A percentile compares a stretch with the other conserved stretches of the same genome.
These are phyloP conservation scores for Lichtheimia ramosa DNA, from an alignment of 371 early-diverging fungal species.

Conservation along the genomic window DNA sequence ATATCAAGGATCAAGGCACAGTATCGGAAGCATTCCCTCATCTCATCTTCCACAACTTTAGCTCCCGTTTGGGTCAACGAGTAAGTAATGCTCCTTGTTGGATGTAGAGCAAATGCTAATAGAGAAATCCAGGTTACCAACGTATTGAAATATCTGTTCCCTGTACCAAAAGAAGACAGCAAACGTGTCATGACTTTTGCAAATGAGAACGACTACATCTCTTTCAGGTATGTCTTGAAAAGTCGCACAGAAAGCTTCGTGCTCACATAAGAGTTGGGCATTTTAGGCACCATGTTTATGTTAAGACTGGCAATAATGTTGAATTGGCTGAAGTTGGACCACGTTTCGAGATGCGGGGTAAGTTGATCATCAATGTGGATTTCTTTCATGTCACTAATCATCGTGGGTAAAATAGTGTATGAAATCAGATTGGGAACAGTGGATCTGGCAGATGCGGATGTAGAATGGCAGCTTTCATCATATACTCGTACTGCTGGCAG, in stretches of 20 bases:
- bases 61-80: conserved; percentile 82
- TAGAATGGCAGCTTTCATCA: conserved; percentile 96
- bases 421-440: conserved; percentile 95
- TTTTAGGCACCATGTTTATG: conserved; percentile 90
- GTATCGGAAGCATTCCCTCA: conserved; percentile 96
- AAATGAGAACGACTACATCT: conserved; percentile 95
- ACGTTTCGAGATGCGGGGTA: conserved; percentile 95
- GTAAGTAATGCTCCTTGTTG: conserved; percentile 41
- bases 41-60: conserved; percentile 94
- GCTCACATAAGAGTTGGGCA: background rate
- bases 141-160: conserved; percentile 94
- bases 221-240: conserved; percentile 68
- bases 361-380: conserved; percentile 14
- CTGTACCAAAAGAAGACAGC: conserved; percentile 95
- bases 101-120: too few relatives aligned
- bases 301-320: conserved; percentile 86
- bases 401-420: conserved; percentile 58
- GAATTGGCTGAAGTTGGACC: conserved; percentile 97
- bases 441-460: conserved; percentile 94
- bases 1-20: conserved; percentile 93
- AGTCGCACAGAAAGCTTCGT: background rate
- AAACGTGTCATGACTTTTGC: conserved; percentile 97
- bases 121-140: conserved; percentile 60
- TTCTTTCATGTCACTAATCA: too few relatives aligned
- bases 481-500: conserved; percentile 96